These are phyloP conservation scores for Rhodotorula glutinis DNA, from an alignment of 1,284 basidiomycete species.

Conservation along the genomic window DNA sequence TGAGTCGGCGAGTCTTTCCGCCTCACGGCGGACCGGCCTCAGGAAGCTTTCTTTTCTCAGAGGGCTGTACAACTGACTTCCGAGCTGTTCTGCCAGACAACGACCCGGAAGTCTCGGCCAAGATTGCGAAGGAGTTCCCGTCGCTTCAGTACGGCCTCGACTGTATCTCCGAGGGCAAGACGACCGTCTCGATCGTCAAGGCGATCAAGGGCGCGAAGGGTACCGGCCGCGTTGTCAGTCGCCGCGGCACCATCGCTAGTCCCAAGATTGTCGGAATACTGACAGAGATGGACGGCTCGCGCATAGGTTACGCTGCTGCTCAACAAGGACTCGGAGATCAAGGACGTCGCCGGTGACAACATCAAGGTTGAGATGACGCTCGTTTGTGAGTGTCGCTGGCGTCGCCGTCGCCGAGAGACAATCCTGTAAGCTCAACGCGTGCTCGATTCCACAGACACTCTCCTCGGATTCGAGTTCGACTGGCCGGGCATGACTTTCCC, in stretches of 20 bases:
- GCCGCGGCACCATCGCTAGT: background rate
- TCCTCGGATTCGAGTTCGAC: constrained; percentile 31
- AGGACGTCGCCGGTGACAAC: constrained; percentile 8
- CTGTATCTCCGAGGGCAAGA: constrained; percentile 40
- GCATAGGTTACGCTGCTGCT: constrained; percentile 28
- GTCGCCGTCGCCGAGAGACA: no score
- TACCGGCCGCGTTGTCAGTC: constrained; percentile 28
- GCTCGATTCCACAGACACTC: constrained; percentile 34
- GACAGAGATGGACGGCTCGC: no score
- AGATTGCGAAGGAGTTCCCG: constrained; percentile 31
- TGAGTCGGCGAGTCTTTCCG: constrained; percentile 45
- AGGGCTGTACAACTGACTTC: background rate
- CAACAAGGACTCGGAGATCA: constrained; percentile 27
- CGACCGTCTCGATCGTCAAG: constrained; percentile 27
- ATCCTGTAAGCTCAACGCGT: no score
- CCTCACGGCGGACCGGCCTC: no score
- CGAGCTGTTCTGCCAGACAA: constrained; percentile 24
- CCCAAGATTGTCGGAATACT: no score
- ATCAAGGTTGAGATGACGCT: constrained; percentile 26
- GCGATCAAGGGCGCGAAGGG: constrained; percentile 11
- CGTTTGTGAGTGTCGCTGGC: constrained; percentile 16
- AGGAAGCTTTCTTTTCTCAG: no score
- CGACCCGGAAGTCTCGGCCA: constrained; percentile 29
- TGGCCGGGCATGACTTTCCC: constrained; percentile 27
- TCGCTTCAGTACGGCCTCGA: constrained; percentile 36